Evolutionary conservation across 495 filamentous ascomycete species (phyloP).

Genomic region (Penicillium coffeae): DNA sequence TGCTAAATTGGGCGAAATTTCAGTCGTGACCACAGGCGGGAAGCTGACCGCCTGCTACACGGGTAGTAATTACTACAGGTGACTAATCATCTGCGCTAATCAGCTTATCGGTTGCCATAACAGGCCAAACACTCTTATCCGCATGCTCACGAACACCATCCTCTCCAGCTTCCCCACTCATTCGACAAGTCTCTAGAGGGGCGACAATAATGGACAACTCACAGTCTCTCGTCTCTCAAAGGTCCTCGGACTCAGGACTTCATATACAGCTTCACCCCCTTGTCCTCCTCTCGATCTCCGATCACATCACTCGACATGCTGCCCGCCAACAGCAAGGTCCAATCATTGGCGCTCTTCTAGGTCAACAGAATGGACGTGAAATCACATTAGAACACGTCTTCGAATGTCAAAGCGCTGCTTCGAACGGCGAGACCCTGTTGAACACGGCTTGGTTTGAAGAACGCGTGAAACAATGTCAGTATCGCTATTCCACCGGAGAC

Average conservation of each 20-base stretch:
- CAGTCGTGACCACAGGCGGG: too few species aligned
- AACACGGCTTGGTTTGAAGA: constrained; percentile 71
- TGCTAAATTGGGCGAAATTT: too few species aligned
- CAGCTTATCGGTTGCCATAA: too few species aligned
- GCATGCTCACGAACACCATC: constrained; percentile 3
- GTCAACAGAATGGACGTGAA: constrained; percentile 84
- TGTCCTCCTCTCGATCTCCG: constrained; percentile 91
- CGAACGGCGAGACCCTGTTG: constrained; percentile 50
- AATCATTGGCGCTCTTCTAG: constrained; percentile 80
- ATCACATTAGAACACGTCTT: constrained; percentile 92
- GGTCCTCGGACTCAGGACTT: constrained; percentile 73
- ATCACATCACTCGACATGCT: constrained; percentile 89
- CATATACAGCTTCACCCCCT: constrained; percentile 88
- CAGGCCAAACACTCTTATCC: too few species aligned
- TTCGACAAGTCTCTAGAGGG: background rate
- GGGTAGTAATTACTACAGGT: too few species aligned
- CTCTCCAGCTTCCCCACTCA: background rate
- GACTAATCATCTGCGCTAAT: too few species aligned
- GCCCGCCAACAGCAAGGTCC: constrained; percentile 70
- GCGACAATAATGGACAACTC: constrained; percentile 25
- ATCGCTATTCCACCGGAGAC: background rate
- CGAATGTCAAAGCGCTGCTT: constrained; percentile 59
- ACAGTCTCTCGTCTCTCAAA: constrained; percentile 56
- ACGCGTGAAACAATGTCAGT: constrained; percentile 79
- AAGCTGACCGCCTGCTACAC: too few species aligned